These are phyloP conservation scores for Tranzscheliella williamsii DNA, from an alignment of 1,284 basidiomycete species.

Conservation along the genomic window DNA sequence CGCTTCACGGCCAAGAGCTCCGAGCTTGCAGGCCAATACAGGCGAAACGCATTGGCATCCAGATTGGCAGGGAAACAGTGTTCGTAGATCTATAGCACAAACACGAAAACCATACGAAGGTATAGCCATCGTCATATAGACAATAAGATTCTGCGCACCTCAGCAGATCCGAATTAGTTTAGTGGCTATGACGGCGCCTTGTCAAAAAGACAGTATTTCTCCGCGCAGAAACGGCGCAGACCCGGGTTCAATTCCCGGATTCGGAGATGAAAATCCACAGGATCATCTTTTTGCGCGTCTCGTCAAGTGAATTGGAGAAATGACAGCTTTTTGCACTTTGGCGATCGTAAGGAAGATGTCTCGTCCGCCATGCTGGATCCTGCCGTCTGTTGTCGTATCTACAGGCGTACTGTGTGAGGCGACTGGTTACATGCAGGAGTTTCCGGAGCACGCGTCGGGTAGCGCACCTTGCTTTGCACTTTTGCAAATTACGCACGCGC, in stretches of 20 bases:
- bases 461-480: no score
- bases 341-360: no score
- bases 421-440: no score
- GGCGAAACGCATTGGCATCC: not conserved
- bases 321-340: no score
- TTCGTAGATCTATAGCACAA: not conserved
- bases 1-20: not conserved
- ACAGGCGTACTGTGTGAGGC: no score
- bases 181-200: slow-evolving; percentile 53
- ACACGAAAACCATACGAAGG: no score
- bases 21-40: not conserved
- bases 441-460: no score
- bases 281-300: slow-evolving; percentile 2
- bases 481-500: no score
- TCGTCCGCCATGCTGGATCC: no score
- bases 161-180: slow-evolving; percentile 46
- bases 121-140: no score
- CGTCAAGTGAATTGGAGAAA: no score
- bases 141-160: not conserved
- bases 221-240: slow-evolving; percentile 37
- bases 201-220: slow-evolving; percentile 26
- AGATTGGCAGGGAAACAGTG: not conserved
- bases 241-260: slow-evolving; percentile 52
- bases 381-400: no score
- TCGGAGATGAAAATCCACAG: slow-evolving; percentile 16